Conservation (phyloP, 257 asterid species). For the Galeopsis tetrahit region DNA sequence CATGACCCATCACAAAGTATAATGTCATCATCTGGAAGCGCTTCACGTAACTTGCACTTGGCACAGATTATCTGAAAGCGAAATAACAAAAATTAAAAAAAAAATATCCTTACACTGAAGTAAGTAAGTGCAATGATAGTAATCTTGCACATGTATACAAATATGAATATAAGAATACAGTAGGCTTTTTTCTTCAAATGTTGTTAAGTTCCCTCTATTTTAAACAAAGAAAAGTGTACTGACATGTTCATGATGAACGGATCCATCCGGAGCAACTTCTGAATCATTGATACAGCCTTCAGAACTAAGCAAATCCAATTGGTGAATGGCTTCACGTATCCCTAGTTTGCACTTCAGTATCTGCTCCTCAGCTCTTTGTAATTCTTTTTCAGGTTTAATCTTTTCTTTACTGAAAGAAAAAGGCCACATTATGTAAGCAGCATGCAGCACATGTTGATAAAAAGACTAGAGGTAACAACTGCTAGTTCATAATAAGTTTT, state of each 20-base stretch:
- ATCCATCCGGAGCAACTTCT: conserved; percentile 83
- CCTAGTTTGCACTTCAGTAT: conserved; percentile 91
- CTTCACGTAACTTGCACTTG: conserved; percentile 82
- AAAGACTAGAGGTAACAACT: conserved; percentile 5
- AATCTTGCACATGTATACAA: conserved; percentile 11
- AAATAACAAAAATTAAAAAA: conserved; percentile 38
- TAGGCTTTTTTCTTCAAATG: conserved; percentile 3
- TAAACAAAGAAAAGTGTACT: conserved; percentile 31
- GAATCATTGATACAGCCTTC: conserved; percentile 70
- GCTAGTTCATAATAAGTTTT: conserved; percentile 14
- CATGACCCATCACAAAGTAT: conserved; percentile 98
- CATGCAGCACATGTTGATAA: conserved; percentile 12
- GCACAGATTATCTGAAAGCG: conserved; percentile 81
- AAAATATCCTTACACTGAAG: conserved; percentile 23
- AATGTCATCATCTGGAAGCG: conserved; percentile 86
- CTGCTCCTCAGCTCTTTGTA: conserved; percentile 82
- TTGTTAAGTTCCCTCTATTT: conserved; percentile 6
- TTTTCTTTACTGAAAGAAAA: conserved; percentile 81
- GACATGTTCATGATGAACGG: conserved; percentile 93
- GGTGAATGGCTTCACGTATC: conserved; percentile 88
- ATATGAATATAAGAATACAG: not conserved
- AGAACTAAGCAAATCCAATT: conserved; percentile 83
- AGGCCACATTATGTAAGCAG: conserved; percentile 29
- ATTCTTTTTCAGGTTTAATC: conserved; percentile 87
- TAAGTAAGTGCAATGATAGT: conserved; percentile 1